Conservation (phyloP, 2,329 filamentous ascomycete genomes). For the Chrysoporthe deuterocubensis region DNA sequence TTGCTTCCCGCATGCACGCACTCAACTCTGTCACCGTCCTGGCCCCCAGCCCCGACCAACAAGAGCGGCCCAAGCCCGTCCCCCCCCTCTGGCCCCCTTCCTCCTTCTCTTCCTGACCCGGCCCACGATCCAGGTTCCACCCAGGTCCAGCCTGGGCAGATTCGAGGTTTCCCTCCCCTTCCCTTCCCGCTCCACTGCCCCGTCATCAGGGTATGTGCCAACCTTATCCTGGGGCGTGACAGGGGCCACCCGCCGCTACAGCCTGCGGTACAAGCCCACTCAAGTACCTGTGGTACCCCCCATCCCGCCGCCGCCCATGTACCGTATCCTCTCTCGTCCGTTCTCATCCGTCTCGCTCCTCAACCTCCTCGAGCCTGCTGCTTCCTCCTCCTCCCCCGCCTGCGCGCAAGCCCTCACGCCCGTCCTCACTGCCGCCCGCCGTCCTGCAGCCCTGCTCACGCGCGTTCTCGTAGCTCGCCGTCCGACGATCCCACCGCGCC, state of each 20-base stretch:
- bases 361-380: conserved; percentile 14
- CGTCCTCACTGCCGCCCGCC: background rate
- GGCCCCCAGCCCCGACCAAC: conserved; percentile 2
- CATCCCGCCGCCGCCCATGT: conserved; percentile 17
- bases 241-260: conserved; percentile 10
- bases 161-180: conserved; percentile 12
- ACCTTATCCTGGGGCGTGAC: conserved; percentile 18
- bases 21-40: conserved; percentile 1
- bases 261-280: conserved; percentile 4
- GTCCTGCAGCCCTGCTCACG: background rate
- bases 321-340: conserved; percentile 27
- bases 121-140: conserved; percentile 6
- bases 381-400: conserved; percentile 22
- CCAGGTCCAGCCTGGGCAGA: background rate
- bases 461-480: background rate
- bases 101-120: conserved; percentile 19
- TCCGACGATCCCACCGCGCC: background rate
- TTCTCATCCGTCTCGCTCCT: conserved; percentile 20
- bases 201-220: conserved; percentile 22
- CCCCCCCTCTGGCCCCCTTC: background rate
- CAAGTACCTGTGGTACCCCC: conserved; percentile 23
- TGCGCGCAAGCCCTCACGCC: background rate
- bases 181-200: conserved; percentile 11
- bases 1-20: background rate
- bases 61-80: background rate